Evolutionary conservation across 495 filamentous ascomycete genomes (phyloP).

Genomic region (Hypoxylon cercidicola): DNA sequence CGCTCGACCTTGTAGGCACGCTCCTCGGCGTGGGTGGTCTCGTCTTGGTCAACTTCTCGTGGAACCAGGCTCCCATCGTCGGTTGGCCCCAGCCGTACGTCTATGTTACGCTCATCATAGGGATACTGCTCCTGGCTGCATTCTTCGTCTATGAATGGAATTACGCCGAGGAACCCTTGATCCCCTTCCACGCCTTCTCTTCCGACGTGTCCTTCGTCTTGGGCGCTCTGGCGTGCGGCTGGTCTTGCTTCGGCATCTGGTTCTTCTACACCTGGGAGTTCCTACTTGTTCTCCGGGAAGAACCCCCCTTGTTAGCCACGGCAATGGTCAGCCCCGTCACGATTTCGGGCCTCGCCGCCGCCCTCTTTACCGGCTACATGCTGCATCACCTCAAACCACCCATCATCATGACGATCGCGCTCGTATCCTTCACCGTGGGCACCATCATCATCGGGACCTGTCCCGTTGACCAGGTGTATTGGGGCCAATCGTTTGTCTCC

Average conservation of each 20-base stretch:
- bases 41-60: slow-evolving; percentile 67
- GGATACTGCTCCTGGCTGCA: slow-evolving; percentile 57
- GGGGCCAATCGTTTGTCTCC: slow-evolving; percentile 57
- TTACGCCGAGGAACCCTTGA: slow-evolving; percentile 58
- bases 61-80: slow-evolving; percentile 69
- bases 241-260: slow-evolving; percentile 71
- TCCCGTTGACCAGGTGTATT: slow-evolving; percentile 60
- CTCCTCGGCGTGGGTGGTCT: slow-evolving; percentile 64
- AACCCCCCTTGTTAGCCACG: slow-evolving; percentile 55
- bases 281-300: slow-evolving; percentile 57
- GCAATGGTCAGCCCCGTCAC: slow-evolving; percentile 59
- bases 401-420: slow-evolving; percentile 61
- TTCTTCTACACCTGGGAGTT: slow-evolving; percentile 68
- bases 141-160: slow-evolving; percentile 64
- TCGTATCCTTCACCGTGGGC: slow-evolving; percentile 59
- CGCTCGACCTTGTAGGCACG: slow-evolving; percentile 63
- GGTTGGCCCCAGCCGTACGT: slow-evolving; percentile 67
- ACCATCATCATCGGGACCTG: slow-evolving; percentile 57
- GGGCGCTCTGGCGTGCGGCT: slow-evolving; percentile 65
- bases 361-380: slow-evolving; percentile 59
- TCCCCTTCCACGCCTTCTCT: slow-evolving; percentile 63
- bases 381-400: slow-evolving; percentile 53
- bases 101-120: slow-evolving; percentile 66
- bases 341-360: slow-evolving; percentile 60
- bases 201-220: slow-evolving; percentile 64